These are phyloP conservation scores for Penicillium maclennaniae DNA, from an alignment of 495 filamentous ascomycete species.

Conservation along the genomic window DNA sequence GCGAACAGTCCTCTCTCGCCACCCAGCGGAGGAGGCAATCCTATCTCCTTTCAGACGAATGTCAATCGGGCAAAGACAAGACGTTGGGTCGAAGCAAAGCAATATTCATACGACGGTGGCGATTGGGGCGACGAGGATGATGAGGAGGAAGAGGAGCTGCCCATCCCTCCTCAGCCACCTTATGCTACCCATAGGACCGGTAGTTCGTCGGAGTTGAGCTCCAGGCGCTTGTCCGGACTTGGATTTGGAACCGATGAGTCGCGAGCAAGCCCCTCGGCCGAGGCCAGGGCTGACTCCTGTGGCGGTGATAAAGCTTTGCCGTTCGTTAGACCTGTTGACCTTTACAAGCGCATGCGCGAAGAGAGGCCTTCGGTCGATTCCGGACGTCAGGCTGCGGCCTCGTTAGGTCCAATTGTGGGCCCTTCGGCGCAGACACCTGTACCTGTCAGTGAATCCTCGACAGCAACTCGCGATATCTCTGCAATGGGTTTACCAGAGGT, in stretches of 20 bases:
- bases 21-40: conserved; percentile 28
- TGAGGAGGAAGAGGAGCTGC: conserved; percentile 60
- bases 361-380: conserved; percentile 47
- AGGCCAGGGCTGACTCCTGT: conserved; percentile 18
- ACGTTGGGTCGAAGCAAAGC: conserved; percentile 91
- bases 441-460: conserved; percentile 3
- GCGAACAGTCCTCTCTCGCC: conserved; percentile 33
- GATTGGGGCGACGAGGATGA: conserved; percentile 90
- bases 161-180: conserved; percentile 42
- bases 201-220: conserved; percentile 24
- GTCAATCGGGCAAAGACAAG: conserved; percentile 87
- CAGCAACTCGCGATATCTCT: conserved; percentile 12
- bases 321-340: conserved; percentile 73
- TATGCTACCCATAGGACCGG: conserved; percentile 35
- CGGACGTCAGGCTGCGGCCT: conserved; percentile 24
- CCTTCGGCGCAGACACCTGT: background rate
- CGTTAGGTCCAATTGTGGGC: background rate
- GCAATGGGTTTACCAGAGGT: conserved; percentile 54
- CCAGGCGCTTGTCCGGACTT: conserved; percentile 16
- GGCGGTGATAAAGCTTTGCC: conserved; percentile 49
- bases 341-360: conserved; percentile 70
- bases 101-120: conserved; percentile 83
- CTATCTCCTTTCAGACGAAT: conserved; percentile 68
- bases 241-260: conserved; percentile 17
- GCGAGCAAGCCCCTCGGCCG: conserved; percentile 14